Evolutionary conservation across 371 early-diverging fungal species (phyloP), one percentile per base, ranked within the genome.

Genomic region (Sporodiniella umbellata): DNA sequence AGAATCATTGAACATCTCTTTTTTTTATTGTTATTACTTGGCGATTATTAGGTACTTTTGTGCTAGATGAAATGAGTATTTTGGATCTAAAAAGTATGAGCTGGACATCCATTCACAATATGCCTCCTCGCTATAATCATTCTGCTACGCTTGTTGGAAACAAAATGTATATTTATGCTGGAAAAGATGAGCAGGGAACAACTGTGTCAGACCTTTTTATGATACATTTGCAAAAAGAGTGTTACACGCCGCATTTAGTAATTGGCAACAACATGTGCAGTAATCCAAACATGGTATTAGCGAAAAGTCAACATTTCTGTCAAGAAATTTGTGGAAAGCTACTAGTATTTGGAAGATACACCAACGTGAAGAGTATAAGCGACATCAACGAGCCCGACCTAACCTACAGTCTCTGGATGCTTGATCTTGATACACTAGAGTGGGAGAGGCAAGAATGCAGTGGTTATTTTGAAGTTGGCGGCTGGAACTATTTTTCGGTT

Each of bases 291-390:
- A 75, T 82, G 45, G 79, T 78, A 8, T 55, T 82, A 12, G 53
- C 79, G 23, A 78, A 80, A 48, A 82, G 83, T 8, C 83, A 84
- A 39, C 84, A 83, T 57, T 84, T 84, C 59, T 79, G 75, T 40
- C 82, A 84, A 51, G 61, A 75, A 4, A 66, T 79, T 8, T 82
- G 82, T 42, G 78, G 76, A 10, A 80, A 80, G 50, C 47, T 75
- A 12, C 51, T 86, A 0, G 70, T 84, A 14, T 80, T 81, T 70
- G 80, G 82, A 19, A 64, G 79, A 33, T 72, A 64, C 23, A 40
- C 74, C 35, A 48, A 38, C 21, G 39, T 43, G 60, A 38, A 53
- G 58, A 43, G 58, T 15, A 37, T 44, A 51, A 42, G 21, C 23
- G 18, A 33, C 12, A 26, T 6, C 25, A 47, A 8, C 21, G 40